Evolutionary conservation across 768 basidiomycete species (phyloP), one percentile per base, ranked within the genome.

Genomic region (Auricularia sp.): DNA sequence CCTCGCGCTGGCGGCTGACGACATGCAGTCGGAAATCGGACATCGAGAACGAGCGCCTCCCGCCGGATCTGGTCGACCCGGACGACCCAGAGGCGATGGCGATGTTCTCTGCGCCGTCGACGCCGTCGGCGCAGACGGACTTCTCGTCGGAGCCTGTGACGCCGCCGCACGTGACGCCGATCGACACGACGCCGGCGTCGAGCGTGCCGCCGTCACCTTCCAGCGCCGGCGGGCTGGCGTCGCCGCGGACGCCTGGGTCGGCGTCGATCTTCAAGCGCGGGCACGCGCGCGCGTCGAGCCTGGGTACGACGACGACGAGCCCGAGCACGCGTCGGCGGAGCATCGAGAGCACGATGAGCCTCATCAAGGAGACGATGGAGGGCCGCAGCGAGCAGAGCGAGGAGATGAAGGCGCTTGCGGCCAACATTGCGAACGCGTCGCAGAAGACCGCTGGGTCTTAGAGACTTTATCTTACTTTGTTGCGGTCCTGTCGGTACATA

Each of bases 1-100:
- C 42, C 47, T 61, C 8, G 39, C 13, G 39, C 39, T 42, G 39
- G 13, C 13, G 39, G 39, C 39, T 42, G 39, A 14, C 39, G 8
- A 14, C 7, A 7, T 33, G 24, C 10, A n/a, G 34, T 6, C 93
- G 94, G 67, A 95, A 94, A 78, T 93, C 91, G 54, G 97, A 98
- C 80, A 98, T 98, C 69, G 96, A 98, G 77, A 98, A 98, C 77
- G 97, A 99, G 76, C 89, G 94, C 39, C 80, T 98, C n/a, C 97
- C 96, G 2, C 96, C 96, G 2, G 94, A 98, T 16, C 81, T 99
- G 18, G 89, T 93, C 73, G 95, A 98, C 65, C 78, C 79, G 34
- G 70, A 75, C 4, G 56, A 59, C 56, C 24, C 56, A 18, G 56
- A 59, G 16, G 56, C 29, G 24, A 29, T 75, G 63, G 36, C 75